phyloP scores from a whole-genome alignment of 164 flowering plant species.

The Vitis labrusca region DNA sequence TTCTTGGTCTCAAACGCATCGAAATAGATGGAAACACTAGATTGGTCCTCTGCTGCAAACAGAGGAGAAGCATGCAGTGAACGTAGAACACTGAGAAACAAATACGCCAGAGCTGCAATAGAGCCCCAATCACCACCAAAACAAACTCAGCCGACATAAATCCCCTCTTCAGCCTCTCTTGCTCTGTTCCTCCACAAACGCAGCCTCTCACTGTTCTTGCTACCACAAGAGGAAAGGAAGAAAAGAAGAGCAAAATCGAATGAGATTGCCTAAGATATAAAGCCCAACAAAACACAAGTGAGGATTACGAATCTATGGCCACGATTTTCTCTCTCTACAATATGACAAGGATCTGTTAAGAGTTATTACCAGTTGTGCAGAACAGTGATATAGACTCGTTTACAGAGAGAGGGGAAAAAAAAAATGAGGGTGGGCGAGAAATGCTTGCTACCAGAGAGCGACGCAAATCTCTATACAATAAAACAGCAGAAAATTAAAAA shows the following conservation, averaged over 20 bases:
- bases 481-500: not conserved
- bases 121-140: constrained; percentile 53
- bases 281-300: not conserved
- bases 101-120: constrained; percentile 53
- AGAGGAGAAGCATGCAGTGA: constrained; percentile 51
- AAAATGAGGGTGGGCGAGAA: too few species aligned
- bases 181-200: constrained; percentile 6
- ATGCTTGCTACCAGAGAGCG: too few species aligned
- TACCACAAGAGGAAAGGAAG: constrained; percentile 19
- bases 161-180: constrained; percentile 20
- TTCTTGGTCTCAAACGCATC: constrained; percentile 90
- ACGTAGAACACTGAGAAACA: constrained; percentile 13
- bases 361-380: constrained; percentile 1
- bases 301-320: constrained; percentile 67
- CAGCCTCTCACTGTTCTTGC: constrained; percentile 12
- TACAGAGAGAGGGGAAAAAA: too few species aligned
- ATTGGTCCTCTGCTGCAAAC: constrained; percentile 31
- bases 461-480: constrained; percentile 27
- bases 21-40: constrained; percentile 41
- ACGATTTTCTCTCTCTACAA: constrained; percentile 20
- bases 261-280: constrained; percentile 10
- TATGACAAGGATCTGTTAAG: constrained; percentile 19
- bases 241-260: constrained; percentile 2
- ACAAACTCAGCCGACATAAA: constrained; percentile 79
- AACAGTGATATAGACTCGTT: constrained; percentile 1